These are phyloP conservation scores for Lepidium campestre DNA, from an alignment of 441 rosid species.

Conservation along the genomic window DNA sequence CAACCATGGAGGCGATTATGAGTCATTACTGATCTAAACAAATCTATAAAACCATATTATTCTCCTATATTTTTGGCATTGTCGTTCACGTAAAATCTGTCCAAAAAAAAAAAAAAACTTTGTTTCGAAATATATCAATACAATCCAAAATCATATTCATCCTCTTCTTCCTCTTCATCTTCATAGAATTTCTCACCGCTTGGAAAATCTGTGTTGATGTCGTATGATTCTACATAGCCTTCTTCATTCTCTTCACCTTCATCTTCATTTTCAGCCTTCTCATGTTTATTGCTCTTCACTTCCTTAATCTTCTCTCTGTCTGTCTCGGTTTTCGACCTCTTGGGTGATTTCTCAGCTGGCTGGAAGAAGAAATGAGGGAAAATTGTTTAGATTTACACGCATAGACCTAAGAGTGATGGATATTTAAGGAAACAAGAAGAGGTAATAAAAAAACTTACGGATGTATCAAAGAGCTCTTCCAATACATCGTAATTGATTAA, in stretches of 20 bases:
- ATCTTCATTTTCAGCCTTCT: constrained; percentile 3
- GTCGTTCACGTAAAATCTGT: neutral
- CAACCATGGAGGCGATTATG: constrained; percentile 10
- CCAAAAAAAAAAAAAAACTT: neutral
- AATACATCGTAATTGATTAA: constrained; percentile 60
- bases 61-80: neutral
- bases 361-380: neutral
- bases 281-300: neutral
- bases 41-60: neutral
- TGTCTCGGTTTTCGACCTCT: constrained; percentile 8
- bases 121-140: neutral
- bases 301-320: constrained; percentile 4
- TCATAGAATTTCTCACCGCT: constrained; percentile 1
- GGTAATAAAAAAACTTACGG: constrained; percentile 35
- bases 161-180: constrained; percentile 9
- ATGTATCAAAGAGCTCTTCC: constrained; percentile 56
- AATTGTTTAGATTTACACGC: neutral
- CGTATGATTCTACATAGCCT: neutral
- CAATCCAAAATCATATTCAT: constrained; percentile 1
- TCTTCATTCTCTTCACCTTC: constrained; percentile 5
- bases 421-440: neutral
- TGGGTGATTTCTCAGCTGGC: constrained; percentile 6
- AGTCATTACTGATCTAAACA: neutral
- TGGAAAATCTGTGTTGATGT: neutral
- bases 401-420: neutral